phyloP scores from a whole-genome alignment of 2,329 filamentous ascomycete genomes.

The Nannizziopsis barbatae region DNA sequence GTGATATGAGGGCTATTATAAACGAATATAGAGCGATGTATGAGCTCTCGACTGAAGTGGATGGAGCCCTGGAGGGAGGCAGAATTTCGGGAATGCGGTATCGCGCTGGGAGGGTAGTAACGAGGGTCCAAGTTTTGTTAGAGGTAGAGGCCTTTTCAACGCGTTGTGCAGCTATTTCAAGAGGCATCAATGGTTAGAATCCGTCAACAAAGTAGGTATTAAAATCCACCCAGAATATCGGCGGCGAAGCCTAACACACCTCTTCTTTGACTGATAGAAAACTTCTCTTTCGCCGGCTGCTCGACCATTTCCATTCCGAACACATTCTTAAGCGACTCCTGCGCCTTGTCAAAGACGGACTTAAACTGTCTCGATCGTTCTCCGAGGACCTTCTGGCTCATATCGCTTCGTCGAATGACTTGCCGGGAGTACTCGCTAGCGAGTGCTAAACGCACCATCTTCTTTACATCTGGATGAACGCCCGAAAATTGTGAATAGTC shows the following conservation, averaged over 20 bases:
- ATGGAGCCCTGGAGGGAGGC: conserved; percentile 55
- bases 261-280: conserved; percentile 67
- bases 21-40: conserved; percentile 75
- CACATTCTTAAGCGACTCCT: conserved; percentile 54
- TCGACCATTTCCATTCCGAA: conserved; percentile 94
- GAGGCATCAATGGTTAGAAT: too few relatives aligned
- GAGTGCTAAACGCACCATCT: conserved; percentile 51
- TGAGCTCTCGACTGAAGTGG: conserved; percentile 56
- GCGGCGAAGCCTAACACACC: conserved; percentile 39
- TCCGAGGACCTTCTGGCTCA: conserved; percentile 58
- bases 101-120: conserved; percentile 55
- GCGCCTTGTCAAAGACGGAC: conserved; percentile 63
- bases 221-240: not conserved
- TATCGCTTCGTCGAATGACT: conserved; percentile 48
- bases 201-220: too few relatives aligned
- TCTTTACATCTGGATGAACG: conserved; percentile 41
- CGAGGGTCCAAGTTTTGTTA: conserved; percentile 65
- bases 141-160: conserved; percentile 34
- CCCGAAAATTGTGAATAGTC: not conserved
- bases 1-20: conserved; percentile 62
- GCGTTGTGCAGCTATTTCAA: conserved; percentile 39
- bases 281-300: conserved; percentile 68
- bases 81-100: conserved; percentile 60
- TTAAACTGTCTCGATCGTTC: conserved; percentile 59
- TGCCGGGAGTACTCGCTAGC: conserved; percentile 49